These are phyloP conservation scores for Kodamaea ohmeri DNA, from an alignment of 1,139 yeast genomes.

Conservation along the genomic window DNA sequence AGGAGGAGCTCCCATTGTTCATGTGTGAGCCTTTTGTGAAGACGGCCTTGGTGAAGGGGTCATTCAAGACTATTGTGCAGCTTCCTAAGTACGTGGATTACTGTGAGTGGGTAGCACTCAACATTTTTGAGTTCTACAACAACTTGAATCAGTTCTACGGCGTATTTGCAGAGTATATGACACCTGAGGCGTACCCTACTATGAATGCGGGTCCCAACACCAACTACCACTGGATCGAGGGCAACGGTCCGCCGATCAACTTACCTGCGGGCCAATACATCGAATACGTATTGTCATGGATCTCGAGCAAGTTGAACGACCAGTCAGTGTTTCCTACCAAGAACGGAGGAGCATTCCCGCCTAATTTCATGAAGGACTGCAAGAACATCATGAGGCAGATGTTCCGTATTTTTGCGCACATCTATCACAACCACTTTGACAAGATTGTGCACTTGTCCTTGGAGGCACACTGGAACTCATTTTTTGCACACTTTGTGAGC, in stretches of 20 bases:
- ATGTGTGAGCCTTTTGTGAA: conserved; percentile 91
- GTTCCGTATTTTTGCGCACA: conserved; percentile 96
- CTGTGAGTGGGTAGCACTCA: conserved; percentile 94
- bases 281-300: conserved; percentile 90
- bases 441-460: conserved; percentile 82
- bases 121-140: conserved; percentile 84
- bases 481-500: conserved; percentile 92
- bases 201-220: conserved; percentile 96
- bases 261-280: conserved; percentile 92
- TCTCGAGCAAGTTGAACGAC: conserved; percentile 81
- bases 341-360: conserved; percentile 90
- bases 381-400: conserved; percentile 86
- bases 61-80: conserved; percentile 92
- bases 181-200: conserved; percentile 84
- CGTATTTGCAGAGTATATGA: conserved; percentile 80
- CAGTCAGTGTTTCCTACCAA: conserved; percentile 90
- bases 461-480: conserved; percentile 98
- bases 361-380: conserved; percentile 75
- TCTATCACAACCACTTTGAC: conserved; percentile 92
- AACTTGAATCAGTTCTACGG: conserved; percentile 87
- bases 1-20: conserved; percentile 55
- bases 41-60: conserved; percentile 95
- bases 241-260: conserved; percentile 71
- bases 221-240: conserved; percentile 89
- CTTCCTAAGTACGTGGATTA: conserved; percentile 91